Conservation (phyloP, 306 rosid species). For the Abrus pulchellus region DNA sequence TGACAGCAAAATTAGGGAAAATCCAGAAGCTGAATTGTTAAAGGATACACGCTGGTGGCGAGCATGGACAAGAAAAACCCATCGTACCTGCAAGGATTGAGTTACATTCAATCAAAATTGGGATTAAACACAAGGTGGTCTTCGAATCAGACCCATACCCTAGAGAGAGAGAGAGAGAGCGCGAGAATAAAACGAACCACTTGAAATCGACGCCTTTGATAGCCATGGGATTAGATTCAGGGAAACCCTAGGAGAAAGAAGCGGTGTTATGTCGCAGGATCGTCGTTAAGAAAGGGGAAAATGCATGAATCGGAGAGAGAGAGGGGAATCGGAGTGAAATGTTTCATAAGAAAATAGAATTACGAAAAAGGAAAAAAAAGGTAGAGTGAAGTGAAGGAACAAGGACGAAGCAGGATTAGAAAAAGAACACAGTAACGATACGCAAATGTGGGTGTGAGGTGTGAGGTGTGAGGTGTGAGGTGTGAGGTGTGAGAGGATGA, state of each 20-base stretch:
- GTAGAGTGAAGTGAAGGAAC: background rate
- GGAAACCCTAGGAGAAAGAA: conserved; percentile 54
- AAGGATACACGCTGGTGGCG: conserved; percentile 99
- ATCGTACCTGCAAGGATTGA: conserved; percentile 76
- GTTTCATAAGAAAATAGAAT: background rate
- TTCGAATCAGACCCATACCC: background rate
- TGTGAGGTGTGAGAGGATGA: conserved; percentile 13
- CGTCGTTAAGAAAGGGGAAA: conserved; percentile 15
- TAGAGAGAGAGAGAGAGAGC: background rate
- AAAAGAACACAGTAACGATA: conserved; percentile 3
- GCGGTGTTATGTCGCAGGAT: conserved; percentile 28
- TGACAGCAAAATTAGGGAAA: background rate
- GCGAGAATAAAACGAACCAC: conserved; percentile 64
- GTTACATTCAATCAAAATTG: conserved; percentile 21
- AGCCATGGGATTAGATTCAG: conserved; percentile 66
- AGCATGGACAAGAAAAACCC: conserved; percentile 98
- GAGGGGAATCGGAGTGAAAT: conserved; percentile 4
- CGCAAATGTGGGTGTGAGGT: background rate
- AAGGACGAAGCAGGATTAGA: background rate
- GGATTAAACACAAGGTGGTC: background rate
- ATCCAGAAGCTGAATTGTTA: conserved; percentile 35
- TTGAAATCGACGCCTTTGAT: conserved; percentile 95
- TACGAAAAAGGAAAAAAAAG: background rate
- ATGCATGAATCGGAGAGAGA: conserved; percentile 45
- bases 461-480: background rate